Evolutionary conservation across 2,329 filamentous ascomycete genomes (phyloP).

Genomic region (Aspergillus quadricinctus): DNA sequence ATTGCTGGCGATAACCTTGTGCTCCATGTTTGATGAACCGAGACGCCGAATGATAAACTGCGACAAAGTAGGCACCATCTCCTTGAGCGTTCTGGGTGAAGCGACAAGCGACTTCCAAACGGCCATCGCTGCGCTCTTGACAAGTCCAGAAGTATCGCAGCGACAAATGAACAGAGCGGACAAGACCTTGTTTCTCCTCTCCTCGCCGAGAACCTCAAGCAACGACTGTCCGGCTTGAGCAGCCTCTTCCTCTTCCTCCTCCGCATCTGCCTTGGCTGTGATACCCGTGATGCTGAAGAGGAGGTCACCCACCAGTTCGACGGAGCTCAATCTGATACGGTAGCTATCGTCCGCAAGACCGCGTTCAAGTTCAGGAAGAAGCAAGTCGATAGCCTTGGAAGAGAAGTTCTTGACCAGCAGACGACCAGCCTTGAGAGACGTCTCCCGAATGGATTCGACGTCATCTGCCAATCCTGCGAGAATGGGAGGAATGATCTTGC

Average conservation of each 20-base stretch:
- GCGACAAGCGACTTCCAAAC: constrained; percentile 98
- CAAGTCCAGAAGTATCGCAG: constrained; percentile 88
- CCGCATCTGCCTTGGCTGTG: constrained; percentile 71
- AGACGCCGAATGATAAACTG: constrained; percentile 91
- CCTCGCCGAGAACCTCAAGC: constrained; percentile 87
- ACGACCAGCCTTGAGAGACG: constrained; percentile 87
- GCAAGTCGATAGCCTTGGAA: constrained; percentile 84
- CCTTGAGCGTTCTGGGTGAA: constrained; percentile 86
- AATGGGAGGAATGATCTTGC: constrained; percentile 92
- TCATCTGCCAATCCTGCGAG: constrained; percentile 92
- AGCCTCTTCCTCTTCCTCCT: constrained; percentile 70
- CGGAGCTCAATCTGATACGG: constrained; percentile 95
- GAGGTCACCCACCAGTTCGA: constrained; percentile 92
- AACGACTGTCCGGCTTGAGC: constrained; percentile 90
- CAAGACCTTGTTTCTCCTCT: constrained; percentile 93
- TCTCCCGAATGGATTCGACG: constrained; percentile 92
- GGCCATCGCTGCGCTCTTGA: constrained; percentile 80
- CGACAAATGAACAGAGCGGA: constrained; percentile 97
- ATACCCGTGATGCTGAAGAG: constrained; percentile 97
- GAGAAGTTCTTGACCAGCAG: constrained; percentile 98
- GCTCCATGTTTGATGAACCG: constrained; percentile 94
- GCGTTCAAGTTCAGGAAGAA: constrained; percentile 90
- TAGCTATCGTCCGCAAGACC: constrained; percentile 97
- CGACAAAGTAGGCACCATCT: constrained; percentile 89
- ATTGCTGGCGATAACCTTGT: constrained; percentile 97